Conservation (phyloP, 768 basidiomycete genomes). For the Hygrophorus pudorinus region DNA sequence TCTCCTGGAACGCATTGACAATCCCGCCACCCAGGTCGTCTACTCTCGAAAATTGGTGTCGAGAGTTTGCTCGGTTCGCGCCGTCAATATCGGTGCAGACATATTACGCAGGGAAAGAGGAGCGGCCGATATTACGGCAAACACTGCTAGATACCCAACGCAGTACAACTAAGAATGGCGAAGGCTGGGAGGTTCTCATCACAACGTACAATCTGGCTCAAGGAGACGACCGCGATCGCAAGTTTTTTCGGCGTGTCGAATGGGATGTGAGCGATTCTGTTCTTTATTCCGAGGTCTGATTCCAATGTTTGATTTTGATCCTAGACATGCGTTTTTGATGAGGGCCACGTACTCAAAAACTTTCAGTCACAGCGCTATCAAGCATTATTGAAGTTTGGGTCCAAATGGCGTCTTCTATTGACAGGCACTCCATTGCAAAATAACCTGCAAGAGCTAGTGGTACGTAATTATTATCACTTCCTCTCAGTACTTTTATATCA, state of each 20-base stretch:
- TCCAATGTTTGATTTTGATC: background rate
- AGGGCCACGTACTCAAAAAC: slow-evolving; percentile 96
- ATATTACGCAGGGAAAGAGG: slow-evolving; percentile 91
- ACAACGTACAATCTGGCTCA: slow-evolving; percentile 95
- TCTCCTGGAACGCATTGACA: slow-evolving; percentile 4
- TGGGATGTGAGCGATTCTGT: slow-evolving; percentile 69
- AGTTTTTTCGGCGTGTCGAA: slow-evolving; percentile 83
- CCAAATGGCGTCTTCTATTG: slow-evolving; percentile 83
- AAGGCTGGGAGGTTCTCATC: slow-evolving; percentile 86
- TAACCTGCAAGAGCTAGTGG: slow-evolving; percentile 83
- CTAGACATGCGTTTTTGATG: slow-evolving; percentile 91
- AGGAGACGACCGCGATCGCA: slow-evolving; percentile 82
- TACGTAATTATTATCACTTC: slow-evolving; percentile 28
- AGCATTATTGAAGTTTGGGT: slow-evolving; percentile 73
- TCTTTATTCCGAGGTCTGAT: background rate
- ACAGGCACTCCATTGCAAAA: slow-evolving; percentile 96
- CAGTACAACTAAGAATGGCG: slow-evolving; percentile 32
- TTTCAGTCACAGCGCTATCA: slow-evolving; percentile 96
- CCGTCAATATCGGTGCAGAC: slow-evolving; percentile 79
- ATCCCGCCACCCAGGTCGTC: slow-evolving; percentile 55
- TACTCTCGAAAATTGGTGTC: slow-evolving; percentile 96
- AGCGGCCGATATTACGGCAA: slow-evolving; percentile 64
- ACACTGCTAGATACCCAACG: slow-evolving; percentile 55
- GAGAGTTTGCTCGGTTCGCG: slow-evolving; percentile 89
- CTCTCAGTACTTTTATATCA: background rate